These are phyloP conservation scores for Amaranthus palmeri DNA, from an alignment of 148 eudicot genomes.

Conservation along the genomic window DNA sequence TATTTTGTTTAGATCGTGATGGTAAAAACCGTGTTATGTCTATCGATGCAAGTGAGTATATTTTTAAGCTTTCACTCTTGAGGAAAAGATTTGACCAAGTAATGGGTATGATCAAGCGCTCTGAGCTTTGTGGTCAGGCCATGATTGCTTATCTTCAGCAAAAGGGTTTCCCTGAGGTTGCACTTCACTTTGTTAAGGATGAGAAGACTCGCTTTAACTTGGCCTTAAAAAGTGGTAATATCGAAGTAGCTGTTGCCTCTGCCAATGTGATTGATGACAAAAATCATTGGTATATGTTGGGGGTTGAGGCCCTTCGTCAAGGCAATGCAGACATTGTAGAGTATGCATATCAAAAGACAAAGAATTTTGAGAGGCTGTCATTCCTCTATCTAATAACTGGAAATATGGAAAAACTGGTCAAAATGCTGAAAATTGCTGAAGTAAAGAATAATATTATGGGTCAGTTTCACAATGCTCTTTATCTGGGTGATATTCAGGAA, in stretches of 20 bases:
- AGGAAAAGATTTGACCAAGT: constrained; percentile 82
- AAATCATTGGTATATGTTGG: constrained; percentile 70
- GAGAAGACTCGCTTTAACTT: constrained; percentile 58
- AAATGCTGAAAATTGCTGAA: constrained; percentile 56
- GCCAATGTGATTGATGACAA: constrained; percentile 75
- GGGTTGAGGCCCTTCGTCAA: constrained; percentile 80
- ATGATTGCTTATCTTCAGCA: constrained; percentile 98
- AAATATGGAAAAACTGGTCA: constrained; percentile 53
- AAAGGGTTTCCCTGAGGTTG: constrained; percentile 98
- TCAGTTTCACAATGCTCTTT: constrained; percentile 71
- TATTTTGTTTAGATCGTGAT: constrained; percentile 87
- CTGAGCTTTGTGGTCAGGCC: constrained; percentile 95
- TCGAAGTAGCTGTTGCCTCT: constrained; percentile 68
- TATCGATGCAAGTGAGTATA: constrained; percentile 82
- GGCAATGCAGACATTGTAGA: constrained; percentile 78
- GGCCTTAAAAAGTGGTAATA: constrained; percentile 64
- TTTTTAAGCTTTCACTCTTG: constrained; percentile 72
- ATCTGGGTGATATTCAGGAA: constrained; percentile 61
- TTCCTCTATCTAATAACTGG: constrained; percentile 74
- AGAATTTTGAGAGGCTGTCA: constrained; percentile 71
- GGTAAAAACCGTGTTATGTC: constrained; percentile 70
- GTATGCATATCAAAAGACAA: constrained; percentile 76
- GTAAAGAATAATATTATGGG: constrained; percentile 71
- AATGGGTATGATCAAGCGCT: constrained; percentile 87
- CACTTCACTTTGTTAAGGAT: constrained; percentile 94